phyloP scores from a whole-genome alignment of 305 asterid species.

The Rubia balearica region DNA sequence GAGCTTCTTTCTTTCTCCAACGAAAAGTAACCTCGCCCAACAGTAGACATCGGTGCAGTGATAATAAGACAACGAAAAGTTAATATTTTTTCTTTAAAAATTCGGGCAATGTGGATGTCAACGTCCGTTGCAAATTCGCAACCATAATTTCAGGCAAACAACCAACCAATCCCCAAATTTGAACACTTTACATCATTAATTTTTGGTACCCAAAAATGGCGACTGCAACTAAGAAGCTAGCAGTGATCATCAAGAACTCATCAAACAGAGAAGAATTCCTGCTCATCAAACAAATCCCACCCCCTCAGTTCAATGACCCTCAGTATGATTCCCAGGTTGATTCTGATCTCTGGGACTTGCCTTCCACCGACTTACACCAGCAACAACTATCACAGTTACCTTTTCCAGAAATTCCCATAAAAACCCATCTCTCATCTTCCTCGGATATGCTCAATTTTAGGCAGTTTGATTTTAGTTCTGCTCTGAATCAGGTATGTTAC shows the following conservation, averaged over 20 bases:
- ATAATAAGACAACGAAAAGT: too few relatives aligned
- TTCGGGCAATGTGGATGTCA: too few relatives aligned
- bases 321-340: conserved; percentile 71
- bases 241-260: conserved; percentile 52
- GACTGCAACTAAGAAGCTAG: conserved; percentile 30
- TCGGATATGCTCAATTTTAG: conserved; percentile 25
- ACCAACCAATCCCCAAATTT: neutral
- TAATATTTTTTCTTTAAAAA: too few relatives aligned
- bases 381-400: neutral
- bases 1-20: too few relatives aligned
- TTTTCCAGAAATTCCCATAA: conserved; percentile 22
- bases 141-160: neutral
- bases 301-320: conserved; percentile 61
- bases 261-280: conserved; percentile 42
- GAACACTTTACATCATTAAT: conserved; percentile 14
- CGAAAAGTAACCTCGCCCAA: too few relatives aligned
- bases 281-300: conserved; percentile 60
- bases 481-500: conserved; percentile 47
- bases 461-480: conserved; percentile 50
- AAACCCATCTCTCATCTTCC: conserved; percentile 26
- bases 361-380: conserved; percentile 39
- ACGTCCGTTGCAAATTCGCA: neutral
- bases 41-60: too few relatives aligned
- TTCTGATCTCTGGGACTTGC: conserved; percentile 89
- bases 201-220: conserved; percentile 11